Evolutionary conservation across 2,329 filamentous ascomycete species (phyloP), one percentile per base, ranked within the genome.

Genomic region (Cercospora citrullina): DNA sequence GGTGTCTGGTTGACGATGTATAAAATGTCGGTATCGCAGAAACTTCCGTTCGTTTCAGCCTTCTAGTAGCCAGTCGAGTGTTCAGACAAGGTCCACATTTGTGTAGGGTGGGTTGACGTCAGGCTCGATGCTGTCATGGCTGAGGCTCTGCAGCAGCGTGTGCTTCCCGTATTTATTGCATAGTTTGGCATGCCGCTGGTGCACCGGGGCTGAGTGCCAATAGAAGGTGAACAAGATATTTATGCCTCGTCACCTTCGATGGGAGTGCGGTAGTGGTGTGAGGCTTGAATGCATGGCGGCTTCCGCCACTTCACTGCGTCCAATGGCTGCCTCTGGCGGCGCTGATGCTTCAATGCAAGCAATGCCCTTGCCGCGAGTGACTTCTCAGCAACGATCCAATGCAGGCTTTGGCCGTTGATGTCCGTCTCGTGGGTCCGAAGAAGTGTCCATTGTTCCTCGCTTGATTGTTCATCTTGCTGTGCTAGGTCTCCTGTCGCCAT

Each of bases 181-280:
- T 39, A 51, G 23, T 63, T 63, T 51, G 60, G 4, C 60, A 63
- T 53, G 39, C 60, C 28, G 51, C 60, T 63, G 42, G 60, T 31
- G 42, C 4, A n/a, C 60, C 60, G 31, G 4, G 6, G 2, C 6
- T n/a, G 12, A 5, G 26, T 36, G 23, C 42, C 42, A 53, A 55
- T 63, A 10, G 60, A 28, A 14, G 5, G 2, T 23, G 42, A 18
- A 48, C 2, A 23, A 48, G 8, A 9, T 23, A 23, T 9, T 12
- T 5, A 48, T 18, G 42, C 18, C 9, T 48, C 18, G 36, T n/a
- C 14, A 39, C 2, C 21, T 48, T 23, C 4, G 42, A 23, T 9
- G 10, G 36, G 6, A 48, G 12, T 48, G 42, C 5, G 42, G 42
- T 23, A 48, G 18, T 23, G 42, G 42, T 23, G 42, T 48, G 18